Base-by-base conservation (phyloP, 345 rosid genomes). In the Citrus sp. region DNA sequence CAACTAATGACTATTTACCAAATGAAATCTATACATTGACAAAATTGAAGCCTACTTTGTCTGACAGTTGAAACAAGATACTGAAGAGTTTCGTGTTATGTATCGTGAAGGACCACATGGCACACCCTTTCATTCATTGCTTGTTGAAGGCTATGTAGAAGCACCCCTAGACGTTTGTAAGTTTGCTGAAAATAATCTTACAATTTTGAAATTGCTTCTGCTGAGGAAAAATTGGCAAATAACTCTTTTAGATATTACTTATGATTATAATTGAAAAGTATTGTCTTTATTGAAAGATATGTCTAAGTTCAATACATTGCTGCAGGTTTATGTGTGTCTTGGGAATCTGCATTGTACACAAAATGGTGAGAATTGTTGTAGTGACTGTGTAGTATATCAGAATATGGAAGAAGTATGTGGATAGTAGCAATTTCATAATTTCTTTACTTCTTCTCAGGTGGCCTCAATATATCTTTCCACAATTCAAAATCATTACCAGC, bases 61-160 rank as follows among this genome's bases (percentile, higher is more conserved):
- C 72, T 76, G 64, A 77, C 84, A 96, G 99, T 78, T 94, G 70
- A 90, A 94, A 87, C 93, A 89, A 22, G 93, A 92, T 56, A 87
- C 76, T 75, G 94, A 92, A 85, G 97, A 93, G 79, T 90, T 84
- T 69, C 93, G 97, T 54, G 97, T 96, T 63, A 94, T 96, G 99
- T 94, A 94, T 77, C 93, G 91, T 42, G 92, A 90, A 89, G 99
- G 99, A 86, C 91, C 89, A 51, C 82, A 89, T 75, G 98, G 97
- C 59, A 89, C 89, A 79, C 97, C 95, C 4, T 87, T 89, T 80
- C 97, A 96, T 38, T 87, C 93, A 5, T 84, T 96, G 77, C 98
- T 96, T 28, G 98, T 90, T 69, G 99, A 96, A 88, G 99, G 99
- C 83, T 92, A 87, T 83, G 85, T 93, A 12, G 97, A 96, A 70